Evolutionary conservation across 2,329 filamentous ascomycete species (phyloP).

Genomic region (Diaporthe helianthi): DNA sequence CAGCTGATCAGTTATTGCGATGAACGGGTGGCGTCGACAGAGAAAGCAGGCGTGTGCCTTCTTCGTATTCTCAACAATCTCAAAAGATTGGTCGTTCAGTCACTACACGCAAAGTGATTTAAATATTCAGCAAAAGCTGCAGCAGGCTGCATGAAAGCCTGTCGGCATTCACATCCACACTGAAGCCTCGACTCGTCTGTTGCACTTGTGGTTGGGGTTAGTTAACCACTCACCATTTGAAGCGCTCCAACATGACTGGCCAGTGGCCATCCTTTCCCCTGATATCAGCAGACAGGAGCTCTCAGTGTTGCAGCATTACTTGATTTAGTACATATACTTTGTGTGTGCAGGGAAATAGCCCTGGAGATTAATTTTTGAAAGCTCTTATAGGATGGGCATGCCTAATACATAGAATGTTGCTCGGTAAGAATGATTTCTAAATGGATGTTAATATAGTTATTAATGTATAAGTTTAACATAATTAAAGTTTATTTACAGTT

Average conservation of each 20-base stretch:
- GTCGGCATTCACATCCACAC: too few relatives aligned
- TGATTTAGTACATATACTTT: not conserved
- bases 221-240: not conserved
- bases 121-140: not conserved
- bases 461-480: not conserved
- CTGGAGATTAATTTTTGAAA: too few relatives aligned
- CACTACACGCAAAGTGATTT: not conserved
- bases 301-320: not conserved
- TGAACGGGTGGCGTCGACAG: too few relatives aligned
- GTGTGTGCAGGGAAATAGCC: not conserved
- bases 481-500: not conserved
- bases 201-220: too few relatives aligned
- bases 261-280: not conserved
- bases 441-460: not conserved
- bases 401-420: not conserved
- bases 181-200: not conserved
- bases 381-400: too few relatives aligned
- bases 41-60: not conserved
- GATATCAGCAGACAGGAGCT: not conserved
- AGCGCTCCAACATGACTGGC: too few relatives aligned
- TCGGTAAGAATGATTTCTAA: not conserved
- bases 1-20: too few relatives aligned
- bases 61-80: not conserved
- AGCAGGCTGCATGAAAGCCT: not conserved
- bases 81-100: not conserved